Base-by-base conservation (phyloP, 805 yeast species). In the Suhomyces sp. region DNA sequence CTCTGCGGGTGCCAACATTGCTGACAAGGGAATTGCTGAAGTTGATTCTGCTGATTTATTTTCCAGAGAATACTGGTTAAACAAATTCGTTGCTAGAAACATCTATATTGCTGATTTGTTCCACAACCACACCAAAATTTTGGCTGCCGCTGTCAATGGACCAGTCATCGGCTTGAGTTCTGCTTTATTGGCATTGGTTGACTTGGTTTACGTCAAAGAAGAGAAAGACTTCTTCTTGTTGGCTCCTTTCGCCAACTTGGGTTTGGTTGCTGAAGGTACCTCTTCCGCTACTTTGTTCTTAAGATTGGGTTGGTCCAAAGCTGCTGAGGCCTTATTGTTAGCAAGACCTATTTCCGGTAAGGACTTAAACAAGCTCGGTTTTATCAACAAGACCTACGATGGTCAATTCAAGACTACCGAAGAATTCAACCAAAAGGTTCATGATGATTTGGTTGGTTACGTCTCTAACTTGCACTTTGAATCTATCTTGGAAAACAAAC, bases 1-100 rank as follows among this genome's bases (percentile, higher is more conserved):
- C 57, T 79, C 88, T 17, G 83, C 95, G 5, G 96, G 96, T 17
- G 96, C 95, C 14, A 81, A 87, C 53, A 75, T 84, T 33, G 69
- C 64, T 31, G 69, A 62, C 27, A 52, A 43, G 34, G 59, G 67
- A 0, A 38, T 64, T 36, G 33, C 51, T 12, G 47, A 63, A 5
- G 58, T 51, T 23, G 57, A 63, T 11, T 42, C 52, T 12, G 53
- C 56, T 22, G 51, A 38, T 28, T 40, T 62, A 42, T 54, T 68
- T 54, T 43, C 65, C 51, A 51, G 57, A 34, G 62, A 60, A 28
- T 61, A 58, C 44, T 79, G 84, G 83, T 57, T 77, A 31, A 62
- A 70, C 35, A 64, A 65, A 42, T 82, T 83, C 50, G 76, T 77
- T n/a, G 74, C 88, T 4, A 76, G 88, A 50, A 88, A 88, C 56